Base-by-base conservation (phyloP, 371 early-diverging fungal species). In the Rhizopus arrhizus region DNA sequence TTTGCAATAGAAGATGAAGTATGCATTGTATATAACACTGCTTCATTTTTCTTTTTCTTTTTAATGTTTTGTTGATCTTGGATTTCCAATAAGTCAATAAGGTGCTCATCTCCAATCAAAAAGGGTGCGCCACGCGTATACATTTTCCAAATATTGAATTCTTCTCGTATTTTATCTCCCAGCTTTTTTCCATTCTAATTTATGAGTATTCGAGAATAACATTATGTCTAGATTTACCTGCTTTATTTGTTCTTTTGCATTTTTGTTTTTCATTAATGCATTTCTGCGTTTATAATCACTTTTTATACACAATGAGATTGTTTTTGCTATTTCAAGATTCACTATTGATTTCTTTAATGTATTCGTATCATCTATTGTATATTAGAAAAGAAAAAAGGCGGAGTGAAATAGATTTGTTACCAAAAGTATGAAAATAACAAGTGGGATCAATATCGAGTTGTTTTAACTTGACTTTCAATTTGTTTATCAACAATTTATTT, bases 121-220 rank as follows among this genome's bases (percentile, higher is more conserved):
- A 73, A 40, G 13, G 70, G 68, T 11, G 69, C 67, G 40, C 56
- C 58, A 15, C 65, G 51, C 3, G 65, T 64, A 54, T 73, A 71
- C 5, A 43, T 45, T 22, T 66, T 66, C 69, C 72, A 71, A 31
- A 69, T 51, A 0, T 59, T 29, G n/a, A 66, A 68, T 16, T 69
- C 64, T 59, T 74, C 69, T 16, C 71, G 43, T 9, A 69, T 69
- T 58, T 71, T 74, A 10, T 42, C 46, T 2, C 74, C 74, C 43
- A 73, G 62, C 74, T 48, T 22, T 22, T 22, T 22, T 22, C 22
- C 22, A 22, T 22, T 22, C 22, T 1, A 22, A 22, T 0, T 22
- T 22, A 22, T 22, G 22, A 22, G 22, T 22, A 22, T 22, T 22
- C 22, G 22, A 22, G 22, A 22, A 22, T 22, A 22, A 22, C 22